These are phyloP conservation scores for Thelonectria blattea DNA, from an alignment of 2,329 filamentous ascomycete species.

Conservation along the genomic window DNA sequence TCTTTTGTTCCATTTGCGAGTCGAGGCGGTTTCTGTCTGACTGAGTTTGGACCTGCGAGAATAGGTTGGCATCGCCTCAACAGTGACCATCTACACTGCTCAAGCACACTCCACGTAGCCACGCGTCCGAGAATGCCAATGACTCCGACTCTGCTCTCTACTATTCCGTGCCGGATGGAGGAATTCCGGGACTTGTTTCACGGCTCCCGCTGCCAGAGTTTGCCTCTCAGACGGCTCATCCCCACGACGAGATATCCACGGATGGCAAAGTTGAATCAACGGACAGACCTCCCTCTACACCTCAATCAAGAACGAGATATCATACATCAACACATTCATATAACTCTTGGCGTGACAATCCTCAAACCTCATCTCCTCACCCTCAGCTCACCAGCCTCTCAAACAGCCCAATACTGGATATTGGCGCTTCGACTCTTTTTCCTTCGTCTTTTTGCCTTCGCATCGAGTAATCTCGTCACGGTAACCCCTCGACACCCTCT, in stretches of 20 bases:
- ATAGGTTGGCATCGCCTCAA: too few species aligned
- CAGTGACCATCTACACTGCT: too few species aligned
- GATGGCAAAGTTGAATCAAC: neutral
- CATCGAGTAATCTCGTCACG: neutral
- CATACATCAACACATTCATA: neutral
- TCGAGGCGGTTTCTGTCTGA: neutral
- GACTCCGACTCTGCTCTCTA: conserved; percentile 5
- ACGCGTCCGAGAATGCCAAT: neutral
- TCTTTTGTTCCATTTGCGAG: too few species aligned
- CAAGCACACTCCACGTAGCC: neutral
- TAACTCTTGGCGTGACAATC: neutral
- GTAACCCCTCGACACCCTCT: neutral
- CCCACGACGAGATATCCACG: conserved; percentile 4
- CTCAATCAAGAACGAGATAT: too few species aligned
- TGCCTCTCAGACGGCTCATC: conserved; percentile 6
- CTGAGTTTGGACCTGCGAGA: neutral
- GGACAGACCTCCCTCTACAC: too few species aligned
- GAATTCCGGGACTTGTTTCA: neutral
- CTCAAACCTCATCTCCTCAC: neutral
- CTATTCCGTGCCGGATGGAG: conserved; percentile 11
- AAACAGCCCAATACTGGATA: conserved; percentile 14
- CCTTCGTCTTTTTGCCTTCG: neutral
- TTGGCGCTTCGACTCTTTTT: conserved; percentile 6
- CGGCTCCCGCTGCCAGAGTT: conserved; percentile 5
- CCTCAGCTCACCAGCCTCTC: neutral